Base-by-base conservation (phyloP, 2,329 filamentous ascomycete genomes). In the Fusarium metavorans region DNA sequence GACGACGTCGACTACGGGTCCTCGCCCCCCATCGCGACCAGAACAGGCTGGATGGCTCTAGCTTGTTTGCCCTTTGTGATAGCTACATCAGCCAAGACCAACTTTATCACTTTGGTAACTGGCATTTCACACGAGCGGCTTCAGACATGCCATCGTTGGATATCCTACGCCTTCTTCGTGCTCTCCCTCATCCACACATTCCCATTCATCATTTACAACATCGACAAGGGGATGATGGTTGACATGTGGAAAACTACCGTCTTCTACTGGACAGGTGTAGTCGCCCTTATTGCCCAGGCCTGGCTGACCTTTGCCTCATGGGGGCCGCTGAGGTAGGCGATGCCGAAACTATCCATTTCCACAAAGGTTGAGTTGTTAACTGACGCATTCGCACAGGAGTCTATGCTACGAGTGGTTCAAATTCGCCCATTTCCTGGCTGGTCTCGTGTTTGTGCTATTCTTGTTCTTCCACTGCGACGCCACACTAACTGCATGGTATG, bases 271-370 rank as follows among this genome's bases (percentile, higher is more conserved):
- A 23, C 41, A 2, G 41, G 41, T 9, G 41, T 45, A 0, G 41
- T 45, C 20, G 41, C 41, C 1, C 41, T 45, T 23, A 45, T 45
- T 9, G 41, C 41, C 13, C 41, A 45, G 41, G 41, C 41, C 41
- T 45, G 41, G 41, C 23, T 45, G 41, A 45, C 41, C 41, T 23
- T 45, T 45, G 41, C 41, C 20, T 45, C 41, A 14, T 45, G 20
- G 41, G 41, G 41, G 11, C 20, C 41, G 4, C 20, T 45, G 20
- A 45, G 41, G 41, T 45, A 43, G 10, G 39, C 3, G 39, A 20
- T 4, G n/a, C 0, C n/a, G 1, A 41, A 20, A 6, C n/a, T 11
- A 41, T 5, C 18, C 3, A 4, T 13, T 20, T 1, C n/a, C 10
- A 7, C n/a, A 20, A 20, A 11, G 10, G n/a, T 2, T 6, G 10